These are phyloP conservation scores for Talaromyces ruber DNA, from an alignment of 495 filamentous ascomycete species.

Conservation along the genomic window DNA sequence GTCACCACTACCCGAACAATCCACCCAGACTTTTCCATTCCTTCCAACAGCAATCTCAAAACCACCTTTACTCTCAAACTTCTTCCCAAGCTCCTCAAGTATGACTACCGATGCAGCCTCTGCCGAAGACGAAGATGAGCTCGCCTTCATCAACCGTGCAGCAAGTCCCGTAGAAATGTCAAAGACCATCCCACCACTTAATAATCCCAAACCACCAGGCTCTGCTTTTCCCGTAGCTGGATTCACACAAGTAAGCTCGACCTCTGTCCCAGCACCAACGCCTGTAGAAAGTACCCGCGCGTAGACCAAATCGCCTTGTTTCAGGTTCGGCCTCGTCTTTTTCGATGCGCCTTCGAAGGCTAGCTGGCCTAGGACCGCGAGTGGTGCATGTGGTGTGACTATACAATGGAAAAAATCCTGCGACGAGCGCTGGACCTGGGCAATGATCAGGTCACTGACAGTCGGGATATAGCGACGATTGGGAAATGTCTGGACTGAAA, in stretches of 20 bases:
- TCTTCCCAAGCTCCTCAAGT: slow-evolving; percentile 75
- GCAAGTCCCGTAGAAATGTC: slow-evolving; percentile 73
- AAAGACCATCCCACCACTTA: slow-evolving; percentile 84
- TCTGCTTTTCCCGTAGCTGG: slow-evolving; percentile 80
- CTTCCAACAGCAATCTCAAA: slow-evolving; percentile 94
- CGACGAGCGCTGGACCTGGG: slow-evolving; percentile 66
- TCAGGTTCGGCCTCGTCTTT: slow-evolving; percentile 78
- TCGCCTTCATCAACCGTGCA: slow-evolving; percentile 52
- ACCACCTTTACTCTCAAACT: slow-evolving; percentile 48
- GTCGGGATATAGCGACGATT: slow-evolving; percentile 68
- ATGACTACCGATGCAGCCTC: slow-evolving; percentile 58
- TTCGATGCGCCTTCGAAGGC: slow-evolving; percentile 87
- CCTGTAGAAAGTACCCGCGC: slow-evolving; percentile 61
- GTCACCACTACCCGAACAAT: slow-evolving; percentile 53
- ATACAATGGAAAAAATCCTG: slow-evolving; percentile 68
- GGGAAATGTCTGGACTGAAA: slow-evolving; percentile 27
- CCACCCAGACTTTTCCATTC: slow-evolving; percentile 90
- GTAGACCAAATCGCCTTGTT: slow-evolving; percentile 71
- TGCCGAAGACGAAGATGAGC: slow-evolving; percentile 48
- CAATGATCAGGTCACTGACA: slow-evolving; percentile 73
- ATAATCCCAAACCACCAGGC: slow-evolving; percentile 75
- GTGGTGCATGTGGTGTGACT: slow-evolving; percentile 60
- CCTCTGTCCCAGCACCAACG: slow-evolving; percentile 72
- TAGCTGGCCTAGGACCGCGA: slow-evolving; percentile 73
- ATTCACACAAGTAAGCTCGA: slow-evolving; percentile 84